Evolutionary conservation across 805 yeast species (phyloP), one percentile per base, ranked within the genome.

Genomic region (Jamesozyma gamospora): DNA sequence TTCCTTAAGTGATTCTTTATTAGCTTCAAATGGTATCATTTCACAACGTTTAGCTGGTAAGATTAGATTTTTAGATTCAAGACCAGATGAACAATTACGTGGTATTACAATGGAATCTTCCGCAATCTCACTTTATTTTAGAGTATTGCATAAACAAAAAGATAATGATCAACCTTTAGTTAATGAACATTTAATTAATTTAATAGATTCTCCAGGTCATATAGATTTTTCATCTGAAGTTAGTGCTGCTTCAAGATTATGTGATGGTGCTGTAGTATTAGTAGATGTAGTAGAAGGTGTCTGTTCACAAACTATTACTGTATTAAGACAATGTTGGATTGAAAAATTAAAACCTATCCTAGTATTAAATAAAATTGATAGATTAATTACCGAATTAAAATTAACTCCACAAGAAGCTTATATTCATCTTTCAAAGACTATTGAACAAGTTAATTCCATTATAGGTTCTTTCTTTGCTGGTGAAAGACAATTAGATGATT

Each of bases 141-240:
- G 81, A 53, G 78, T 86, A 3, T 63, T 79, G 45, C 70, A 66
- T 44, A 65, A 64, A 40, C 65, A 61, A 34, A 61, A 58, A 31
- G 70, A 64, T 5, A 54, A 51, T 2, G 64, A 66, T 10, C 79
- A 62, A 42, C 69, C 70, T 16, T 42, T 64, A n/a, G 72, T 80
- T 30, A 75, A 75, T 32, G 96, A 92, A 54, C 83, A 84, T 61
- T 65, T 92, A 40, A 81, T 92, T 55, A 92, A 92, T 56, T 71
- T 92, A 51, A 90, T 92, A 42, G 99, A 92, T 62, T 90, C 97
- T 0, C 99, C 99, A 0, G 99, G 99, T n/a, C 99, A 92, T 53
- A 86, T 92, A 43, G 99, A 92, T 63, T 92, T 92, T 59, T 82
- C 95, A 1, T 82, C 94, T 11, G 99, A 92, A 56, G 99, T 92